Evolutionary conservation across 768 basidiomycete genomes (phyloP), one percentile per base, ranked within the genome.

Genomic region (Gautieria morchelliformis): DNA sequence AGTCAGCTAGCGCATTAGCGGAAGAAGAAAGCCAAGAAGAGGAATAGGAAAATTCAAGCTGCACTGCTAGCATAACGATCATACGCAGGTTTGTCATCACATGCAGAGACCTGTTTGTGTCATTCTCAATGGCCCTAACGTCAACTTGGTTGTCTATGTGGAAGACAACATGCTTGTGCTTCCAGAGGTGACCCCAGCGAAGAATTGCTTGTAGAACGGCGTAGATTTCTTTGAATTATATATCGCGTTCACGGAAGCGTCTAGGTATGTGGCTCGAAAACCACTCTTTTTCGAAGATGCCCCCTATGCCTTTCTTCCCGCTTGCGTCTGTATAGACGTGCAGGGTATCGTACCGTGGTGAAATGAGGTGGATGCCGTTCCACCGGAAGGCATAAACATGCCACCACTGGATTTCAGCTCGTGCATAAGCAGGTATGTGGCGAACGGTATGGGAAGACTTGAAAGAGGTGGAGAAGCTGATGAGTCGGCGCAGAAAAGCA

Each of bases 331-430:
- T 71, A 51, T 62, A 63, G 19, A 72, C 54, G 14, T 60, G 27
- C 5, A 68, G 5, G 9, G 59, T 53, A 10, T 51, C 53, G 1
- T 45, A 50, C 2, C 19, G 12, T 27, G 56, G 62, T 3, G 19
- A 52, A 8, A 62, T 50, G 35, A 60, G 35, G 1, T 22, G 58
- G 50, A 70, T 60, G 4, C 69, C 69, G 48, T 72, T 72, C 69
- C 68, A 74, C 1, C 58, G n/a, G 0, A 60, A 17, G 27, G 61
- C 50, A 51, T 68, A 66, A 9, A 49, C 53, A 0, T 32, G 11
- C 70, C 72, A 75, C 73, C 72, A 75, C 12, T 41, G 49, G 0
- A 75, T 47, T 59, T 74, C 67, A 5, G 58, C 35, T 0, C 44
- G 56, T 0, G 60, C 63, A 6, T 59, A 56, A 0, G 54, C 44